Conservation (phyloP, 768 basidiomycete species). For the Pisolithus microcarpus region DNA sequence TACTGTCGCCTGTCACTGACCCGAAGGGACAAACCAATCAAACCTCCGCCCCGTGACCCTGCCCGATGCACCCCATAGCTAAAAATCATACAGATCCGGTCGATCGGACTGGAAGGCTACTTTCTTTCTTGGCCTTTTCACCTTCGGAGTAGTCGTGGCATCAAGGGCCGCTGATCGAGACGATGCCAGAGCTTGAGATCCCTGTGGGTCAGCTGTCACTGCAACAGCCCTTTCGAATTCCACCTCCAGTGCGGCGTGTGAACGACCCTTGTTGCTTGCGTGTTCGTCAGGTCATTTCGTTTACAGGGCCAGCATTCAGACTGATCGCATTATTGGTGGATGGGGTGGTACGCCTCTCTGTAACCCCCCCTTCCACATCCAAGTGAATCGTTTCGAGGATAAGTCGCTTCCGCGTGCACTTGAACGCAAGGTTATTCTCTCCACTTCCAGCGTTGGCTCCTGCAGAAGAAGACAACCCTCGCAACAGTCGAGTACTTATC, state of each 20-base stretch:
- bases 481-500: slow-evolving; percentile 77
- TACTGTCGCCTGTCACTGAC: background rate
- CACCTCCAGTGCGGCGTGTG: slow-evolving; percentile 36
- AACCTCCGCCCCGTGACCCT: background rate
- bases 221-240: slow-evolving; percentile 32
- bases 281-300: slow-evolving; percentile 6
- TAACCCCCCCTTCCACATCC: slow-evolving; percentile 78
- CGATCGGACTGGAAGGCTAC: slow-evolving; percentile 63
- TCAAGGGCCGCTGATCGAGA: slow-evolving; percentile 1
- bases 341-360: slow-evolving; percentile 63
- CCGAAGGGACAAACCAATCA: background rate
- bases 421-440: slow-evolving; percentile 95
- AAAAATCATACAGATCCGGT: slow-evolving; percentile 73
- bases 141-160: slow-evolving; percentile 12
- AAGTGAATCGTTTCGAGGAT: slow-evolving; percentile 89
- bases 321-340: slow-evolving; percentile 20
- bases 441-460: slow-evolving; percentile 56
- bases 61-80: slow-evolving; percentile 11
- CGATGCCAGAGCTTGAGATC: slow-evolving; percentile 9
- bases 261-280: slow-evolving; percentile 10
- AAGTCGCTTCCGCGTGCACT: slow-evolving; percentile 79
- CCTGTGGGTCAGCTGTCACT: background rate
- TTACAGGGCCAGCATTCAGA: slow-evolving; percentile 17
- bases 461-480: slow-evolving; percentile 62
- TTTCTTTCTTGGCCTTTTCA: slow-evolving; percentile 52